Evolutionary conservation across 805 yeast species (phyloP), one percentile per base, ranked within the genome.

Genomic region (Starmerella cellae): DNA sequence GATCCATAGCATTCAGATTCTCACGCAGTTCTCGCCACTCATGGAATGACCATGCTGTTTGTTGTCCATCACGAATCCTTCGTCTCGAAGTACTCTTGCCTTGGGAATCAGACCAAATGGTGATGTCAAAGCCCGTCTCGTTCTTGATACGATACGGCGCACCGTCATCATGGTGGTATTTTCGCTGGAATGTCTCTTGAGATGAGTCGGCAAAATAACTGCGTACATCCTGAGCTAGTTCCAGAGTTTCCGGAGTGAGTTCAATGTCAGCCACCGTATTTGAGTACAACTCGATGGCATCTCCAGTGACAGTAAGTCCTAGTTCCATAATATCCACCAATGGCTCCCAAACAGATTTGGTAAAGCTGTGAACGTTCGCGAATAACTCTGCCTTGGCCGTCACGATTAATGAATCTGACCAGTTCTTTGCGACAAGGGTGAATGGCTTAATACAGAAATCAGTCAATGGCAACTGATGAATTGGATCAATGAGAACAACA

Each of bases 291-390:
- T 83, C 87, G 35, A 88, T 66, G 28, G 69, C 53, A 17, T 73
- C 65, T 5, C 70, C 65, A 5, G 68, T 67, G 2, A 80, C 74
- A 57, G 81, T 83, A 11, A 82, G 61, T 0, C 83, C 76, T 39
- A 88, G 66, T 5, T 83, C 78, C 82, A 94, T 81, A 0, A 88
- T 79, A 55, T 91, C 98, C 38, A 91, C 59, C 36, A 91, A 64
- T 0, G 98, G 96, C 55, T 91, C 97, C 97, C 98, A 87, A 0
- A 84, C 73, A 3, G 95, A 85, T 47, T 81, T 75, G 0, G 95
- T 74, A 58, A 87, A 87, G 58, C 85, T 85, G 66, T 81, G 87
- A 18, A 83, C 74, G 59, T 83, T 85, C 9, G 81, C 71, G 46
- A 65, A 72, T 0, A 84, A 69, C 46, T 75, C 81, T 28, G 85